Percentiles rank a stretch among this genome's conserved stretches.
phyloP scores from a whole-genome alignment of 495 filamentous ascomycete species.

The Penicillium salamii region DNA sequence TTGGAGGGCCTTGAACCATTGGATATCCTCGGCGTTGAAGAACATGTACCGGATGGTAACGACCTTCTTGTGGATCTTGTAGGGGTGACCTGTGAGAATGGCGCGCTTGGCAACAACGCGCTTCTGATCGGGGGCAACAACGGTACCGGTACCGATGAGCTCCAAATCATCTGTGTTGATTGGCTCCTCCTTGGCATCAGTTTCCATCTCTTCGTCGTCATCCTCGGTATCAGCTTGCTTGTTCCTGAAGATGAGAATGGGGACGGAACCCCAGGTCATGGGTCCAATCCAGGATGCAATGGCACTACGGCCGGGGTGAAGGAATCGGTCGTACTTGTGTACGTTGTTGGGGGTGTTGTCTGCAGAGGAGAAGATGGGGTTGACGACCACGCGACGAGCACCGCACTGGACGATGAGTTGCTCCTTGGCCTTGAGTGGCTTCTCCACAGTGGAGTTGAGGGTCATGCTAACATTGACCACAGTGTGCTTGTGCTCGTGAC shows the following conservation, averaged over 20 bases:
- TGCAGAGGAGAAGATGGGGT: constrained; percentile 80
- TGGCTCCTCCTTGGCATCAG: constrained; percentile 20
- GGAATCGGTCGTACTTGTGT: constrained; percentile 91
- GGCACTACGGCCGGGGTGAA: constrained; percentile 88
- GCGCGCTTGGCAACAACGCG: constrained; percentile 91
- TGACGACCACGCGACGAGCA: constrained; percentile 78
- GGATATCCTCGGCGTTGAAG: constrained; percentile 91
- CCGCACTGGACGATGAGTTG: constrained; percentile 87
- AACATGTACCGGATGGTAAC: constrained; percentile 99
- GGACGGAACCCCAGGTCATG: constrained; percentile 87
- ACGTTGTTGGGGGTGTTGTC: constrained; percentile 91
- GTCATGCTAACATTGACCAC: constrained; percentile 83
- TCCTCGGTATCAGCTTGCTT: constrained; percentile 35
- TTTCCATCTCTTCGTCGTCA: constrained; percentile 37
- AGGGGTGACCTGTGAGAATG: constrained; percentile 92
- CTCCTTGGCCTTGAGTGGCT: constrained; percentile 83
- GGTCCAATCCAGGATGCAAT: constrained; percentile 89
- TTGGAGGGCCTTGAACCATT: constrained; percentile 94
- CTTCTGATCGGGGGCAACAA: constrained; percentile 70
- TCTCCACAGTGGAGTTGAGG: constrained; percentile 65
- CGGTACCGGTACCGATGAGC: constrained; percentile 81
- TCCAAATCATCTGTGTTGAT: constrained; percentile 47
- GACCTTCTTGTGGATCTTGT: constrained; percentile 95
- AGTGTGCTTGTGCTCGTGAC: constrained; percentile 92
- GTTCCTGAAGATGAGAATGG: constrained; percentile 78